Evolutionary conservation across 805 yeast genomes (phyloP), one percentile per base, ranked within the genome.

Genomic region (Nakazawaea laoshanensis): DNA sequence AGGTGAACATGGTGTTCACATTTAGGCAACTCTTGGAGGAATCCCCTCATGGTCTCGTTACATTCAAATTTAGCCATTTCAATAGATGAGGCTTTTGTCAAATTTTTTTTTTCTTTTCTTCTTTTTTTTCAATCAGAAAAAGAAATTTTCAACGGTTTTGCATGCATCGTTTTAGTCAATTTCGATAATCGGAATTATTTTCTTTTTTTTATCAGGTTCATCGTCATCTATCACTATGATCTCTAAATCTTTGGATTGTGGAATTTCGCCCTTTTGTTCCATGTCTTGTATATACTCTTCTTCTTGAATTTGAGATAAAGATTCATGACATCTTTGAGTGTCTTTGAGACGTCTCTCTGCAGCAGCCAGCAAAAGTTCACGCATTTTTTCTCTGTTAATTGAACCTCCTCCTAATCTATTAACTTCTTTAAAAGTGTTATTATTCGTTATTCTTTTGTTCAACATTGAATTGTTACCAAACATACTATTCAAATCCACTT

Each of bases 1-100:
- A 84, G 53, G 55, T 84, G 94, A 40, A 83, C 71, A 50, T 84
- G 94, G 52, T 83, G 89, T 53, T 84, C 94, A 61, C 92, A 83
- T 55, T 84, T 84, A 38, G 94, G 94, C 32, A 84, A 61, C 44
- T 78, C 89, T 25, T 55, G 60, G 30, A 82, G 64, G 53, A 81
- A 82, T 38, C 53, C 46, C 35, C 57, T 57, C 63, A 68, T 63
- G 33, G 57, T 53, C 11, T 48, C 48, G 19, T 50, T 35, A 34
- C 65, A 55, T 35, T 56, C 57, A 49, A 48, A 45, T 14, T 41
- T 42, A 4, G 23, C 27, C 27, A 26, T 27, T 20, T 20, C 19
- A n/a, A n/a, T n/a, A n/a, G n/a, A n/a, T n/a, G n/a, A n/a, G n/a
- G n/a, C n/a, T n/a, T n/a, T n/a, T n/a, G n/a, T n/a, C n/a, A 24